These are phyloP conservation scores for Auricularia heimuer DNA, from an alignment of 768 basidiomycete genomes.

Conservation along the genomic window DNA sequence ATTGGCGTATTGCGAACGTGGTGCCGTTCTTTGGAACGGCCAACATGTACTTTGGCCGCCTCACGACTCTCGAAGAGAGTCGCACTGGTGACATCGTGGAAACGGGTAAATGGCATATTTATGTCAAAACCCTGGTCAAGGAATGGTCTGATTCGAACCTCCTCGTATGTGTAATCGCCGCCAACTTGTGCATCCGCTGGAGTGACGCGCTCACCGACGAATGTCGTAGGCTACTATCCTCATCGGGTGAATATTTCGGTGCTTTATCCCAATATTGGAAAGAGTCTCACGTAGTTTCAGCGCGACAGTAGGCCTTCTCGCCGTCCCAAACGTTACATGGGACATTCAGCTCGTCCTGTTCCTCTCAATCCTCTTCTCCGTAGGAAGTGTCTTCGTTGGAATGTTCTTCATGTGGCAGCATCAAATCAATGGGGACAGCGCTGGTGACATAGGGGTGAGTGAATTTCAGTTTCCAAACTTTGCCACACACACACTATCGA, in stretches of 20 bases:
- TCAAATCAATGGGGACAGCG: not conserved
- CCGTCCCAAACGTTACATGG: not conserved
- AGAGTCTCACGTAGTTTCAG: not conserved
- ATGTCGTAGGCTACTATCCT: not conserved
- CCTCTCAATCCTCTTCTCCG: not conserved
- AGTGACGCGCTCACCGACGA: no score
- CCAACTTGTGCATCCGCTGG: not conserved
- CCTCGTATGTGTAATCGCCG: not conserved
- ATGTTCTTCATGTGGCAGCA: not conserved
- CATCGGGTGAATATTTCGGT: not conserved
- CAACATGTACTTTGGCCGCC: not conserved
- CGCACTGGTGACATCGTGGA: not conserved
- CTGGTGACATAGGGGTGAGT: not conserved
- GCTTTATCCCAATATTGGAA: not conserved
- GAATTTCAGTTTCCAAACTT: not conserved
- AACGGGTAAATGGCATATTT: not conserved
- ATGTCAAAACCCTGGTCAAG: not conserved
- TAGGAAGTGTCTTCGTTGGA: not conserved
- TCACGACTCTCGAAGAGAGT: not conserved
- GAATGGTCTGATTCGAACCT: not conserved
- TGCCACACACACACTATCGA: not conserved
- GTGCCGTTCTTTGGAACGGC: not conserved
- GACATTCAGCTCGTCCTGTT: not conserved
- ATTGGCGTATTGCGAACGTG: not conserved
- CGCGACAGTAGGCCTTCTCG: not conserved